Percentiles rank a stretch among this genome's conserved stretches.
phyloP scores from a whole-genome alignment of 1,139 yeast genomes.

The Arxiozyma telluris region DNA sequence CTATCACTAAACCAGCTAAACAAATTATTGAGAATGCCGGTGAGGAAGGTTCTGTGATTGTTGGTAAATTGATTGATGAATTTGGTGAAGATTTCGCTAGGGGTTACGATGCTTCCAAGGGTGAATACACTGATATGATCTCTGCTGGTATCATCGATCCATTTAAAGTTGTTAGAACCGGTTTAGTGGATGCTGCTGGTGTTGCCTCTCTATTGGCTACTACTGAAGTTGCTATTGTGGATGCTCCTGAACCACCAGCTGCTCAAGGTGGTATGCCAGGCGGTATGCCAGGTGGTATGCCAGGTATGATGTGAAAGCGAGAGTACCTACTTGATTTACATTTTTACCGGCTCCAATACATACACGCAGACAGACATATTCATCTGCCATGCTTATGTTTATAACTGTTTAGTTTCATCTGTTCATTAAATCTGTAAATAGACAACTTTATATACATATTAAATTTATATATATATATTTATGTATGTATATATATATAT shows the following conservation, averaged over 20 bases:
- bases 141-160: constrained; percentile 98
- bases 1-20: constrained; percentile 95
- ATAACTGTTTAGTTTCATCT: neutral
- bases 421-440: constrained; percentile 3
- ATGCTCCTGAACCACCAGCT: constrained; percentile 86
- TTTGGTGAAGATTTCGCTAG: constrained; percentile 78
- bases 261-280: constrained; percentile 52
- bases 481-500: too few relatives aligned
- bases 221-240: constrained; percentile 97
- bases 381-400: neutral
- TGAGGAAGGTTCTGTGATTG: constrained; percentile 95
- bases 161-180: constrained; percentile 96
- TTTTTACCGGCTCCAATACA: neutral
- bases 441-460: neutral
- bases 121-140: constrained; percentile 93
- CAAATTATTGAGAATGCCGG: constrained; percentile 98
- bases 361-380: neutral
- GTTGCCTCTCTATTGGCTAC: constrained; percentile 97
- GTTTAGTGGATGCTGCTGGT: constrained; percentile 94
- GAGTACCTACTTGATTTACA: neutral
- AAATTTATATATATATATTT: too few relatives aligned
- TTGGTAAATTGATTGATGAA: constrained; percentile 81
- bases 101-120: constrained; percentile 92
- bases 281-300: constrained; percentile 54
- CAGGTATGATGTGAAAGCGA: constrained; percentile 25